A percentile compares a stretch with the other conserved stretches of the same genome.
Conservation (phyloP, 305 asterid genomes). For the Plantago rigida region DNA sequence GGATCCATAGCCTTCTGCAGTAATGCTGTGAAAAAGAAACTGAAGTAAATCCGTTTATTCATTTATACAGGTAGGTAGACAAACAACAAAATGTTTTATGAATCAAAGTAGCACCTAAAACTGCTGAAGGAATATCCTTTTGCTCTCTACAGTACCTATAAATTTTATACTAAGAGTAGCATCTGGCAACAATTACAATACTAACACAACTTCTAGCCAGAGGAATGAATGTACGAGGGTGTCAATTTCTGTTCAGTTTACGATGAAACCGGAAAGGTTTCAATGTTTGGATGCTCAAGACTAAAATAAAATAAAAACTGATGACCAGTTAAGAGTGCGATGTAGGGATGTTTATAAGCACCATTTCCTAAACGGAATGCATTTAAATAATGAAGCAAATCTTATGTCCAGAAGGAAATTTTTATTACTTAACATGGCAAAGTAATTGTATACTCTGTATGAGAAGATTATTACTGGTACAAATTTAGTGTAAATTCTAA, state of each 20-base stretch:
- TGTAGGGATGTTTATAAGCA: too few species aligned
- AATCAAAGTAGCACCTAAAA: background rate
- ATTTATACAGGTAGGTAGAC: constrained; percentile 4
- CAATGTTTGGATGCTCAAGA: background rate
- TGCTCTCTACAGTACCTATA: too few species aligned
- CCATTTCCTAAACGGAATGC: too few species aligned
- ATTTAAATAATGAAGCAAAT: background rate
- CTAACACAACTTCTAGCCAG: constrained; percentile 2
- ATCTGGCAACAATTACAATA: too few species aligned
- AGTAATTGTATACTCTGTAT: constrained; percentile 1
- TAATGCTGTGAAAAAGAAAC: constrained; percentile 40
- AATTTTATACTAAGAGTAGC: background rate
- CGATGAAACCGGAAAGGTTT: background rate
- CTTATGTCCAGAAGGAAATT: background rate
- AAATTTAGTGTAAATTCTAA: background rate
- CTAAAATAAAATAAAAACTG: background rate
- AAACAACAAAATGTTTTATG: constrained; percentile 7
- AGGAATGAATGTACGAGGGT: constrained; percentile 4
- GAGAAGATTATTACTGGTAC: background rate
- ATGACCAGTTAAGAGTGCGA: background rate
- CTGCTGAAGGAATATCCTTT: too few species aligned
- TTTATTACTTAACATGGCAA: background rate
- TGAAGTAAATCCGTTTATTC: constrained; percentile 17
- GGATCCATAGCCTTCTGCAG: constrained; percentile 91
- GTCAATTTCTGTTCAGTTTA: constrained; percentile 3